Conservation (phyloP, 768 basidiomycete genomes). For the Zangia roseola region DNA sequence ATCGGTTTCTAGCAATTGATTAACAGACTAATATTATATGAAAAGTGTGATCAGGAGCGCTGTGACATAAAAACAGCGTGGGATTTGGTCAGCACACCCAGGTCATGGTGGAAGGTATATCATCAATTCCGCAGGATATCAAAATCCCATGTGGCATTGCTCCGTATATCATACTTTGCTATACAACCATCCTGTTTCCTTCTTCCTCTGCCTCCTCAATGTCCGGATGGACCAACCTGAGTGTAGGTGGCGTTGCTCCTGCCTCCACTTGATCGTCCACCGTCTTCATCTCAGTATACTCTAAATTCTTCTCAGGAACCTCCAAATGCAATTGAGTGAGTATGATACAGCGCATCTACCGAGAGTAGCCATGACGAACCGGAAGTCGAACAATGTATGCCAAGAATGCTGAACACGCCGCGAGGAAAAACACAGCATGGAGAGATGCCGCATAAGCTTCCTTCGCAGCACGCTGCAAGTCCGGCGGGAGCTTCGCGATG, state of each 20-base stretch:
- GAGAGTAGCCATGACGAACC: slow-evolving; percentile 25
- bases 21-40: too few relatives aligned
- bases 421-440: slow-evolving; percentile 52
- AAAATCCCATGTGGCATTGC: too few relatives aligned
- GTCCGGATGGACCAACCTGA: slow-evolving; percentile 3
- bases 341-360: background rate
- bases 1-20: too few relatives aligned
- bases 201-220: background rate
- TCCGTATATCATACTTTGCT: too few relatives aligned
- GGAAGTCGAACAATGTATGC: slow-evolving; percentile 52
- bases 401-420: slow-evolving; percentile 46
- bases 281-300: background rate
- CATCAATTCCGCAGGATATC: too few relatives aligned
- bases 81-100: too few relatives aligned
- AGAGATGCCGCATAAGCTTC: slow-evolving; percentile 54
- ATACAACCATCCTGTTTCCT: background rate
- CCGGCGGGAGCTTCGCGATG: slow-evolving; percentile 44
- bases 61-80: too few relatives aligned
- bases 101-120: too few relatives aligned
- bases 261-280: slow-evolving; percentile 1
- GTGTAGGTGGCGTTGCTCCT: slow-evolving; percentile 6
- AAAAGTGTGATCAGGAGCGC: too few relatives aligned
- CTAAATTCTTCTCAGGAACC: slow-evolving; percentile 37
- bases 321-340: slow-evolving; percentile 13
- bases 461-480: slow-evolving; percentile 47